Percentiles rank a stretch among this genome's conserved stretches.
phyloP scores from a whole-genome alignment of 108 stramenopile genomes.

The Tribonema minus region DNA sequence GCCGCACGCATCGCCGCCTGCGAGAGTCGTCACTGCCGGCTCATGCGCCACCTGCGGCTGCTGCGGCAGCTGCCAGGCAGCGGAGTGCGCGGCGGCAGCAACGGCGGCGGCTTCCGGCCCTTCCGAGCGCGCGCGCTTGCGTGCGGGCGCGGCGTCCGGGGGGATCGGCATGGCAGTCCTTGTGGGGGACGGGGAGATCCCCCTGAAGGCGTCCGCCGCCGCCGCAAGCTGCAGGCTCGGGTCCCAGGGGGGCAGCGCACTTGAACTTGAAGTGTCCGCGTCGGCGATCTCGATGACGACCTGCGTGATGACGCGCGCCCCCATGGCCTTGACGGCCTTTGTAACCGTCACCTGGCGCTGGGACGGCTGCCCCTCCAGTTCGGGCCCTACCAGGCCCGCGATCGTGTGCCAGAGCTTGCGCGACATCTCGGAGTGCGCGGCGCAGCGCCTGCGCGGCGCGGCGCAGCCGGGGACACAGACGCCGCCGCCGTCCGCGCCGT shows the following conservation, averaged over 20 bases:
- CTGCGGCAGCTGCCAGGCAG: not conserved
- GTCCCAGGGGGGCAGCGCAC: too few relatives aligned
- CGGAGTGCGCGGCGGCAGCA: not conserved
- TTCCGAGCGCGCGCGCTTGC: not conserved
- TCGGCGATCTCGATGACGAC: too few relatives aligned
- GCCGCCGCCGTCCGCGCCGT: not conserved
- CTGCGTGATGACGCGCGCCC: not conserved
- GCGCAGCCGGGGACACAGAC: not conserved
- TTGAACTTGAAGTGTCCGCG: too few relatives aligned
- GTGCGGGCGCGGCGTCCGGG: not conserved
- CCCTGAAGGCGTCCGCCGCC: not conserved
- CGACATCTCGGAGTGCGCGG: too few relatives aligned
- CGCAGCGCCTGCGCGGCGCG: not conserved
- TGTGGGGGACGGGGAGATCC: too few relatives aligned
- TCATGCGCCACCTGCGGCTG: too few relatives aligned
- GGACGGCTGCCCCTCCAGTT: slow-evolving; percentile 2
- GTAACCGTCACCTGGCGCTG: not conserved
- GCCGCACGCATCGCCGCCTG: not conserved
- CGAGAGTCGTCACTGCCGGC: too few relatives aligned
- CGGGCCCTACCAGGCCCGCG: not conserved
- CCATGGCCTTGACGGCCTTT: not conserved
- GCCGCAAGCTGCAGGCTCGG: not conserved
- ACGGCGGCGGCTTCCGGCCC: not conserved
- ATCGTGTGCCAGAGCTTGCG: not conserved
- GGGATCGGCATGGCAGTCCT: not conserved